These are phyloP conservation scores for Ustilago vetiveriae DNA, from an alignment of 1,284 basidiomycete genomes.

Conservation along the genomic window DNA sequence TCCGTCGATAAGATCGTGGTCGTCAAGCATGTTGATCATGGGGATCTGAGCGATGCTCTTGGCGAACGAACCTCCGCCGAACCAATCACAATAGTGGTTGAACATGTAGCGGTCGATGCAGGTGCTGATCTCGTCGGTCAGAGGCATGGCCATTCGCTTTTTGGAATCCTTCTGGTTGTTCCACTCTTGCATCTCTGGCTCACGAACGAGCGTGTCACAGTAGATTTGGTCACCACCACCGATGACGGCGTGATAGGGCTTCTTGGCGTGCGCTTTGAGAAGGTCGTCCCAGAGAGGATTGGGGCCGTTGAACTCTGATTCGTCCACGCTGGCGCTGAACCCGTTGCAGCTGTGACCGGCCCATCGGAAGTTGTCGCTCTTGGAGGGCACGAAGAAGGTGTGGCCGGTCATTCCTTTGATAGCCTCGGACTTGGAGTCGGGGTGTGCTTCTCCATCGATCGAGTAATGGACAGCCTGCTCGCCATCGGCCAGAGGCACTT, in stretches of 20 bases:
- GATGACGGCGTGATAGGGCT: slow-evolving; percentile 84
- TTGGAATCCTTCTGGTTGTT: slow-evolving; percentile 75
- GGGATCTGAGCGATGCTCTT: slow-evolving; percentile 83
- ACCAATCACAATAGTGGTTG: slow-evolving; percentile 80
- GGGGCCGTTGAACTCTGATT: slow-evolving; percentile 67
- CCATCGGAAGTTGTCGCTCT: slow-evolving; percentile 87
- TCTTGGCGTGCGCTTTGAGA: slow-evolving; percentile 78
- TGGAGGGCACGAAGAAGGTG: slow-evolving; percentile 84
- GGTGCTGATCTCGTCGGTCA: slow-evolving; percentile 78
- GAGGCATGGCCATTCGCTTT: slow-evolving; percentile 73
- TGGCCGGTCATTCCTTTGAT: slow-evolving; percentile 71
- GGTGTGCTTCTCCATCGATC: slow-evolving; percentile 63
- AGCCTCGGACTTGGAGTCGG: slow-evolving; percentile 41
- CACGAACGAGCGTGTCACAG: slow-evolving; percentile 51
- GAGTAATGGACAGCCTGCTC: slow-evolving; percentile 83
- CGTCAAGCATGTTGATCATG: slow-evolving; percentile 78
- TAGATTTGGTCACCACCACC: slow-evolving; percentile 73
- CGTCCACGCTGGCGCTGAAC: slow-evolving; percentile 71
- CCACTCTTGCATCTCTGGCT: slow-evolving; percentile 77
- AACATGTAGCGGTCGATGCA: slow-evolving; percentile 81
- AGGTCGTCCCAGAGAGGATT: slow-evolving; percentile 87
- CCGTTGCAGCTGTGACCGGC: slow-evolving; percentile 80
- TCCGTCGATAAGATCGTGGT: slow-evolving; percentile 82
- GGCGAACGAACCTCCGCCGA: slow-evolving; percentile 89
- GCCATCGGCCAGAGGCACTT: slow-evolving; percentile 77